Evolutionary conservation across 805 yeast genomes (phyloP), one percentile per base, ranked within the genome.

Genomic region (Yarrowia sp.): DNA sequence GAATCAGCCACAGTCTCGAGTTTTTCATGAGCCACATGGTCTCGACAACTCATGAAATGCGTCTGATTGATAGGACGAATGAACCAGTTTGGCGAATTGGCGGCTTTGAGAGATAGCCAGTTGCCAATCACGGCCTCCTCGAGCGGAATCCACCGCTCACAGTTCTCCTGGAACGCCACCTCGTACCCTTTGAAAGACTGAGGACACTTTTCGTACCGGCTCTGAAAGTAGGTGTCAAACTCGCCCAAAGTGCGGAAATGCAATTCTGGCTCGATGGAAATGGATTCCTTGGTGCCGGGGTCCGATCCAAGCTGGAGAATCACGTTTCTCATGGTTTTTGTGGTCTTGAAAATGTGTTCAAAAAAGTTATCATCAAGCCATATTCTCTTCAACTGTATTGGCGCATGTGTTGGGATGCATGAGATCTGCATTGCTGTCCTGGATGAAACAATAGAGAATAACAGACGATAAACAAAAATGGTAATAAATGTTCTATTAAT

Each of bases 1-100:
- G 63, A 41, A 8, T 56, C 63, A 11, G 38, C 40, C 63, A 56
- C 63, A 9, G 63, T 56, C 22, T 56, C 48, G 40, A 56, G 63
- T 35, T 56, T 56, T 5, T 9, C 48, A 14, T 56, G 63, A 2
- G 63, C 63, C 8, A 42, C 63, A 42, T 15, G 48, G 48, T 56
- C 63, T 19, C 19, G 19, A 19, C 19, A 19, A 19, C 59, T 36
- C n/a, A 38, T 36, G 26, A 38, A 36, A 10, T 19, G n/a, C 16
- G 14, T 22, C 46, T 41, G 45, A 8, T 12, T 22, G 19, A 15
- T 4, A 5, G 61, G 63, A 3, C 63, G 63, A 32, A 56, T 56
- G 15, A 5, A 56, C 63, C 63, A 56, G 5, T 15, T 22, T 3
- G 63, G 48, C 5, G 63, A 15, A 4, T 26, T 22, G 5, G 63